Evolutionary conservation across 129 eudicot species (phyloP), one percentile per base, ranked within the genome.

Genomic region (Artemisia tridentata): DNA sequence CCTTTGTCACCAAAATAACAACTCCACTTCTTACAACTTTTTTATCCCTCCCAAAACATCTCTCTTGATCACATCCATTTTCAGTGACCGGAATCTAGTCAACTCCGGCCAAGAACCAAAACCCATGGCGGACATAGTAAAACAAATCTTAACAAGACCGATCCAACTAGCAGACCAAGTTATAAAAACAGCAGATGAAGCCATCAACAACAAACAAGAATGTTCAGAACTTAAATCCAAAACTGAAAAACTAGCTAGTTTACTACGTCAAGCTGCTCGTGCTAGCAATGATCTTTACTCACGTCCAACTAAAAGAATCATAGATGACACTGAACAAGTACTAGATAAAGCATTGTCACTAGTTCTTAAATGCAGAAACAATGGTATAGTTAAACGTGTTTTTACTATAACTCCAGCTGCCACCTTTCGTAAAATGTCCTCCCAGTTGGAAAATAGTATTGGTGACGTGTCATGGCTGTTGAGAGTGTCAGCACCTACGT

Each of bases 251-350:
- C 75, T 81, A 17, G 81, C 81, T 2, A 63, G 68, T 0, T 74
- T 81, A 3, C 78, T 81, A 75, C 81, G 85, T 0, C 85, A 81
- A 67, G 85, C 85, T 4, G 85, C 85, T 5, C 75, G 85, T 14
- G 81, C 81, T 34, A 76, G 85, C 56, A 76, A 54, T 63, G 85
- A 81, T 46, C 79, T 81, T 0, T 76, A 76, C 72, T 81, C 76
- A 56, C 85, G 85, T 0, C 85, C 85, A 0, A 81, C 85, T 11
- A 75, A 67, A 29, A 82, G 85, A 7, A 81, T 81, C 41, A 81
- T 81, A 20, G 82, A 81, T 8, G 85, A 81, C 21, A 77, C 85
- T 3, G 82, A 77, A 34, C 82, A 81, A 53, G 82, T 77, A 0
- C 76, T 81, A 4, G 85, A 81, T 10, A 81, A 77, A 43, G 78